Evolutionary conservation across 306 rosid species (phyloP).

Genomic region (Rosa persica): DNA sequence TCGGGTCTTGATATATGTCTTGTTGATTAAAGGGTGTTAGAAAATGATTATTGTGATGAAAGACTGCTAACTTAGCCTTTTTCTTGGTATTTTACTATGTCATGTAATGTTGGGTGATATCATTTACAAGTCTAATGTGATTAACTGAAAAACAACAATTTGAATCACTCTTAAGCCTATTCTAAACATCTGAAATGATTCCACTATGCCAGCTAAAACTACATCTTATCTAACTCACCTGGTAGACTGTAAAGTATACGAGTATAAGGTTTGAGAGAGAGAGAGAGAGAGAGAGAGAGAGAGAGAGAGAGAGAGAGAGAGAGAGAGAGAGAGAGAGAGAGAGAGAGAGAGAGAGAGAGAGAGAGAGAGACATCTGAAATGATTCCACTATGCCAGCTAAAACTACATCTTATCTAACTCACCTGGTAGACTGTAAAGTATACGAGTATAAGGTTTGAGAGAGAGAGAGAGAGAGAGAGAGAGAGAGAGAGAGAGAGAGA

Average conservation of each 20-base stretch:
- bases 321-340: no score
- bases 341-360: no score
- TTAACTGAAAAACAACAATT: neutral
- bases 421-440: no score
- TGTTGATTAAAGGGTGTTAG: neutral
- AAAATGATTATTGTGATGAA: neutral
- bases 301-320: no score
- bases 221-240: neutral
- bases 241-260: neutral
- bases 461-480: no score
- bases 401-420: no score
- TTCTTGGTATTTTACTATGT: neutral
- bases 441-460: no score
- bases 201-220: neutral
- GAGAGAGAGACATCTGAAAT: no score
- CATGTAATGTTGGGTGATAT: neutral
- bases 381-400: no score
- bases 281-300: no score
- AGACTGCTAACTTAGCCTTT: no score
- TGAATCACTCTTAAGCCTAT: neutral
- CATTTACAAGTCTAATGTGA: neutral
- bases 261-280: neutral
- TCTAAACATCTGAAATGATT: neutral
- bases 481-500: no score
- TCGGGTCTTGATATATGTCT: neutral